Evolutionary conservation across 805 yeast genomes (phyloP), one percentile per base, ranked within the genome.

Genomic region (Diddensiella caesifluorescens): DNA sequence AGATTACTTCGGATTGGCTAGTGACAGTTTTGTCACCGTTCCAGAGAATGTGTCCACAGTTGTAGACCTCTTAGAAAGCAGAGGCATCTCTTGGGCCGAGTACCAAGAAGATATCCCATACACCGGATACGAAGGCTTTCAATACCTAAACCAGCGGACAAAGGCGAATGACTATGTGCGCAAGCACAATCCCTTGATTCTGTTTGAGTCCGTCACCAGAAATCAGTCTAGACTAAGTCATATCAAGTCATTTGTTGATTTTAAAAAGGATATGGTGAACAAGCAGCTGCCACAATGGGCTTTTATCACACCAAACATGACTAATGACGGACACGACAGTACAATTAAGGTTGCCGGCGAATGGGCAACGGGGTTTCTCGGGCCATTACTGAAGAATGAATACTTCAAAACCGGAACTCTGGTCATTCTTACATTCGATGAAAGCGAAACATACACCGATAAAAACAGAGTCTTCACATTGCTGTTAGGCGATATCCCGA

Each of bases 61-160:
- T 21, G 77, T 64, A 12, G 79, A 74, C 53, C 59, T 73, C 43
- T 57, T 72, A 42, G 76, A 74, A 52, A 56, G 61, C 43, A 61
- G 60, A 53, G 61, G 61, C 22, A 70, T 74, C 45, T 65, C 76
- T 16, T 73, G 77, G 76, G 75, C 66, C 41, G 74, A 73, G 60
- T 74, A 74, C 62, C 70, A 71, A 57, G 75, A 74, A 60, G 69
- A 71, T 54, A 50, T 63, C 63, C 78, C 79, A 30, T 73, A 72
- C 65, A 57, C 77, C 33, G 78, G 76, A 29, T 74, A 57, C 65
- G 55, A 62, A 42, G 78, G 78, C 46, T 69, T 64, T 61, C 61
- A 68, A 57, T 73, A 58, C 60, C 54, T 61, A 18, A 64, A 70
- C 61, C 71, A 68, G 50, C 61, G 60, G 36, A 64, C 64, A 36